Evolutionary conservation across 345 rosid genomes (phyloP).

Genomic region (Streptanthus diversifolius): DNA sequence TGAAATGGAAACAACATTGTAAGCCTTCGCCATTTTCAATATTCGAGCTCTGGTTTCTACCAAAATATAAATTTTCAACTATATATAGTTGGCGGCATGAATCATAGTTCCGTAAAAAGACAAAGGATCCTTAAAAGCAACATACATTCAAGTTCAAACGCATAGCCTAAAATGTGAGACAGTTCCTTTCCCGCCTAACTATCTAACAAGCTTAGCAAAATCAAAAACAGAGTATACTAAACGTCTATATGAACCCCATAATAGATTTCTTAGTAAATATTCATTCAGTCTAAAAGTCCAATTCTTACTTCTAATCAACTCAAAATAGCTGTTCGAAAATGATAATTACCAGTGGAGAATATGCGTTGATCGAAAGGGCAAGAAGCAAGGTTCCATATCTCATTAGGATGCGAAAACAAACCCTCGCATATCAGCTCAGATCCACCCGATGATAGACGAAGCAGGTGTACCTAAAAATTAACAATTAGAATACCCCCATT

Average conservation of each 20-base stretch:
- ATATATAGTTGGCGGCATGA: neutral
- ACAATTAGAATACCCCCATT: constrained; percentile 14
- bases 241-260: too few relatives aligned
- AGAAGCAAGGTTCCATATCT: constrained; percentile 87
- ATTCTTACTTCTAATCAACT: neutral
- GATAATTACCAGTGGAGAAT: constrained; percentile 62
- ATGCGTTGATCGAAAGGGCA: constrained; percentile 92
- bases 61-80: neutral
- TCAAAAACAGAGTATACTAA: neutral
- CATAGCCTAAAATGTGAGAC: neutral
- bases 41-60: neutral
- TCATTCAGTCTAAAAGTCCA: neutral
- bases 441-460: constrained; percentile 78
- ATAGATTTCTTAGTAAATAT: neutral
- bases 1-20: constrained; percentile 14
- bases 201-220: neutral
- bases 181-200: neutral
- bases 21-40: constrained; percentile 2
- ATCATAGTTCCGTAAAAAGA: neutral
- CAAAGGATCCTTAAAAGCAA: neutral
- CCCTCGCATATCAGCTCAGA: constrained; percentile 88
- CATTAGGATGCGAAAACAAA: constrained; percentile 82
- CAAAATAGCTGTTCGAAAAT: neutral
- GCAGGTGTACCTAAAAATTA: constrained; percentile 70
- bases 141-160: neutral